Evolutionary conservation across 148 eudicot genomes (phyloP).

Genomic region (Linanthus parryae): DNA sequence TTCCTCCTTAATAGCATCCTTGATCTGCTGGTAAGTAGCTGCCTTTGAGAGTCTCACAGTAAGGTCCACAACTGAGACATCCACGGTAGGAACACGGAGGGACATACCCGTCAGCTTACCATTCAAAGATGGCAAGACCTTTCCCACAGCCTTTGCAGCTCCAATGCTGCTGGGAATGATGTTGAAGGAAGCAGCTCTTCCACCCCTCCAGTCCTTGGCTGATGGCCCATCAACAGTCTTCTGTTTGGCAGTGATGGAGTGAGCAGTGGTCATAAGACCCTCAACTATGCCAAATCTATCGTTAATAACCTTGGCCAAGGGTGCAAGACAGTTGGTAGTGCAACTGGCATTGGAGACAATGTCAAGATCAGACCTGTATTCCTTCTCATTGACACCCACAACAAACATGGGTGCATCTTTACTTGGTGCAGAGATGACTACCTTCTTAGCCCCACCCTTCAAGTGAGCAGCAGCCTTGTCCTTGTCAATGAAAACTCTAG

Average conservation of each 20-base stretch:
- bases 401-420: conserved; percentile 60
- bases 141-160: conserved; percentile 70
- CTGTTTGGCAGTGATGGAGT: conserved; percentile 59
- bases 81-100: conserved; percentile 60
- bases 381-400: conserved; percentile 56
- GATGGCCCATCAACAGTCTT: conserved; percentile 72
- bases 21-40: conserved; percentile 53
- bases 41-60: conserved; percentile 52
- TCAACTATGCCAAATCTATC: conserved; percentile 63
- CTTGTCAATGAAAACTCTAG: conserved; percentile 56
- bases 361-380: conserved; percentile 36
- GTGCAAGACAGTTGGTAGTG: conserved; percentile 66
- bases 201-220: conserved; percentile 70
- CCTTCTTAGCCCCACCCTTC: conserved; percentile 81
- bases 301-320: conserved; percentile 56
- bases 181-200: conserved; percentile 66
- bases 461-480: conserved; percentile 66
- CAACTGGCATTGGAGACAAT: conserved; percentile 64
- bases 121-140: conserved; percentile 53
- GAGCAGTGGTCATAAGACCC: conserved; percentile 70
- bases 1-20: conserved; percentile 58
- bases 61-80: conserved; percentile 63
- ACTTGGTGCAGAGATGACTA: conserved; percentile 59
- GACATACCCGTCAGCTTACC: conserved; percentile 72
- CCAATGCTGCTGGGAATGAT: conserved; percentile 70